These are phyloP conservation scores for Hypomyces rosellus DNA, from an alignment of 2,329 filamentous ascomycete genomes.

Conservation along the genomic window DNA sequence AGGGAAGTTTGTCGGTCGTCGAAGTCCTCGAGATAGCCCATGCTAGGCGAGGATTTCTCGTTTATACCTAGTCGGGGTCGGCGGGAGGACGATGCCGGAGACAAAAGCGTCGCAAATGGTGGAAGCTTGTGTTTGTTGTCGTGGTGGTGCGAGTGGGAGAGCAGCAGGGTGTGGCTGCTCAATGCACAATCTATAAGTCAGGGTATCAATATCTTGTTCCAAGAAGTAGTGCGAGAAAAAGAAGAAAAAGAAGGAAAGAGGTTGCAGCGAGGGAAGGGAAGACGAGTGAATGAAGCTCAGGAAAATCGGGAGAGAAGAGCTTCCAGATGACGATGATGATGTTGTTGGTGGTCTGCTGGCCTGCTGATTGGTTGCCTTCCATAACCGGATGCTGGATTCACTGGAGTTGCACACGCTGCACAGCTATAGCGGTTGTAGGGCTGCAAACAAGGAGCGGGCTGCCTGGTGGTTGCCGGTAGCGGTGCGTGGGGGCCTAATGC, in stretches of 20 bases:
- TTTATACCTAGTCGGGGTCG: conserved; percentile 1
- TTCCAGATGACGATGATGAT: not conserved
- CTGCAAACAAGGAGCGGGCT: not conserved
- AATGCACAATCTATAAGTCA: not conserved
- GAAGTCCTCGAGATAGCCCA: conserved; percentile 61
- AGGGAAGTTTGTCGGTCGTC: conserved; percentile 60
- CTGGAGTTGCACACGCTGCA: too few species aligned
- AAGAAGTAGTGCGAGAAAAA: not conserved
- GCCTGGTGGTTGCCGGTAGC: conserved; percentile 5
- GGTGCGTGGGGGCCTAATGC: conserved; percentile 7
- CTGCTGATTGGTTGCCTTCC: not conserved
- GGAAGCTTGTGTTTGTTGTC: not conserved
- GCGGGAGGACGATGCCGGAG: conserved; percentile 3
- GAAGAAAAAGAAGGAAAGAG: not conserved
- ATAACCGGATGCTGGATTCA: too few species aligned
- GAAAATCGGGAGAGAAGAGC: not conserved
- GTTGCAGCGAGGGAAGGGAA: not conserved
- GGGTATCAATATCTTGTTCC: not conserved
- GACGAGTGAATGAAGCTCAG: not conserved
- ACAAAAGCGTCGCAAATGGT: not conserved
- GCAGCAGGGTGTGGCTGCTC: conserved; percentile 7
- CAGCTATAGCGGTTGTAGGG: too few species aligned
- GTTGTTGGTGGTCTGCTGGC: not conserved
- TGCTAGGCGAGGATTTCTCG: conserved; percentile 53
- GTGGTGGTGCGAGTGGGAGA: not conserved